Evolutionary conservation across 176 grass and related monocot genomes (phyloP).

Genomic region (Hsuehochloa calcarea): DNA sequence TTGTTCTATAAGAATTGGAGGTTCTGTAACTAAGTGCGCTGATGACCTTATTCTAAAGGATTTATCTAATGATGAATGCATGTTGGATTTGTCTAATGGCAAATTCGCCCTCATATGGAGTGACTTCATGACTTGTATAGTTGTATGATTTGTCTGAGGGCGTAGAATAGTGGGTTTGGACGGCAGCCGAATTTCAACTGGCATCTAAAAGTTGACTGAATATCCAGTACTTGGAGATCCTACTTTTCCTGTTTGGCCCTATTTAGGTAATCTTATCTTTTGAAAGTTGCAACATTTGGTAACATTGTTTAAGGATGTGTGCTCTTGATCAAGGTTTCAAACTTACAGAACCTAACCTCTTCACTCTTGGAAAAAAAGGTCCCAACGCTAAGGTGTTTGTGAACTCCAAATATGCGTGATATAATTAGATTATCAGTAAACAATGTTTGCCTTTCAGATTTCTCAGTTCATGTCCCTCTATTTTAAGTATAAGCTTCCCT

Average conservation of each 20-base stretch:
- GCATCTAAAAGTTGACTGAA: constrained; percentile 15
- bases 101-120: background rate
- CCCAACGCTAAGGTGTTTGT: background rate
- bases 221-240: background rate
- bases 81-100: constrained; percentile 18
- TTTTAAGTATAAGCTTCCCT: background rate
- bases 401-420: background rate
- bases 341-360: background rate
- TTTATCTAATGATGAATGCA: constrained; percentile 29
- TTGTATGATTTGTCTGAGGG: background rate
- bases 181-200: constrained; percentile 4
- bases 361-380: background rate
- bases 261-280: background rate
- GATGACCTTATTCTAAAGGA: background rate
- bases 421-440: background rate
- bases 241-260: background rate
- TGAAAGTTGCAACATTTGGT: background rate
- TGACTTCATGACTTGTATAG: background rate
- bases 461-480: background rate
- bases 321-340: background rate
- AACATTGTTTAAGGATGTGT: background rate
- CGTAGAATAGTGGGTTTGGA: background rate
- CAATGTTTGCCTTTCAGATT: background rate
- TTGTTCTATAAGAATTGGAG: background rate
- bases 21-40: background rate